Conservation (phyloP, 2,329 filamentous ascomycete genomes). For the Xylariales sp. region DNA sequence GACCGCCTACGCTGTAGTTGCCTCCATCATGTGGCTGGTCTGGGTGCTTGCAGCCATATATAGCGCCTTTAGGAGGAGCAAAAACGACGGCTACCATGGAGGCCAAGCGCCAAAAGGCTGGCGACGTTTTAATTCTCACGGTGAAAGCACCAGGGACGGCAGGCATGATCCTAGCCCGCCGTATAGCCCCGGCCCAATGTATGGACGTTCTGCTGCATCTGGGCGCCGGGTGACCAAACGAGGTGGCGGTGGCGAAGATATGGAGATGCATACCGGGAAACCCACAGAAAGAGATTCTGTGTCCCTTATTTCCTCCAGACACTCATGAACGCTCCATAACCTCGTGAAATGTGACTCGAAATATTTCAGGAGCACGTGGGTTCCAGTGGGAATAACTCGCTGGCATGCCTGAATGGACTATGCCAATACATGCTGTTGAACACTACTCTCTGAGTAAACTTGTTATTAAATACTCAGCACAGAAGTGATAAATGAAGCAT, state of each 20-base stretch:
- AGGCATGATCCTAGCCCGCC: slow-evolving; percentile 11
- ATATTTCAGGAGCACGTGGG: too few relatives aligned
- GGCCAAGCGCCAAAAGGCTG: too few relatives aligned
- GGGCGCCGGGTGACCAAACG: too few relatives aligned
- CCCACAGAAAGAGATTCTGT: background rate
- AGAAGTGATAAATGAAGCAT: too few relatives aligned
- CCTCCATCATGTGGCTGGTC: slow-evolving; percentile 28
- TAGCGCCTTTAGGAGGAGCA: slow-evolving; percentile 19
- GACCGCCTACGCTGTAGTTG: slow-evolving; percentile 33
- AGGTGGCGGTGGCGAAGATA: background rate
- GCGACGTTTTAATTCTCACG: too few relatives aligned
- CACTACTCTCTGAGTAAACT: too few relatives aligned
- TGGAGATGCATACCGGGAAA: background rate
- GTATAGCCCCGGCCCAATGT: slow-evolving; percentile 10
- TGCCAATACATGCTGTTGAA: too few relatives aligned
- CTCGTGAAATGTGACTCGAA: too few relatives aligned
- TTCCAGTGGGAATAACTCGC: too few relatives aligned
- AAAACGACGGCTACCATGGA: slow-evolving; percentile 5
- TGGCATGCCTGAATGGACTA: too few relatives aligned
- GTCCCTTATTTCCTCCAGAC: background rate
- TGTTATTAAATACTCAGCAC: too few relatives aligned
- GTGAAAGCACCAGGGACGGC: too few relatives aligned
- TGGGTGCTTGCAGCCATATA: slow-evolving; percentile 30
- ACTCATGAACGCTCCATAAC: background rate
- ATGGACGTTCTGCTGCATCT: slow-evolving; percentile 7